Conservation (phyloP, 441 rosid species). For the Hura crepitans region DNA sequence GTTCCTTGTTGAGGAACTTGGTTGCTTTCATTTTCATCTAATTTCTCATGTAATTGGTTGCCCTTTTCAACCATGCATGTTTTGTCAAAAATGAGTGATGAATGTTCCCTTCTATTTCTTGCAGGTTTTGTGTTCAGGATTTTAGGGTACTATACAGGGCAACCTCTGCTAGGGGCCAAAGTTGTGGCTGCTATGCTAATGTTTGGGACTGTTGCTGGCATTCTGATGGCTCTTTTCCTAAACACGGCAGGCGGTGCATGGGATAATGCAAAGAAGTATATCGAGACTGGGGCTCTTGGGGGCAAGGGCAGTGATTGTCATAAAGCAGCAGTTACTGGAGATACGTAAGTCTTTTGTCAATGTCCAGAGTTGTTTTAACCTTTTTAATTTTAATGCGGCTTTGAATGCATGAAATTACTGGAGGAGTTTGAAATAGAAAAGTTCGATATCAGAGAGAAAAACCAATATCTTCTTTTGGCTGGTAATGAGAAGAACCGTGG, state of each 20-base stretch:
- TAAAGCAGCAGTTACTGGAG: slow-evolving; percentile 97
- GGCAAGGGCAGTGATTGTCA: slow-evolving; percentile 97
- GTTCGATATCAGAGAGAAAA: not conserved
- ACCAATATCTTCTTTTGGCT: not conserved
- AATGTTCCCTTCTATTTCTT: slow-evolving; percentile 20
- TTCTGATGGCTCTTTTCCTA: slow-evolving; percentile 96
- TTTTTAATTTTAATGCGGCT: not conserved
- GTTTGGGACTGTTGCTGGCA: slow-evolving; percentile 95
- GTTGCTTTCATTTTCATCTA: no score
- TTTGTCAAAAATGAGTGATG: slow-evolving; percentile 6
- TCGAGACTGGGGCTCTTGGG: slow-evolving; percentile 93
- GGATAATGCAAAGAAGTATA: slow-evolving; percentile 96
- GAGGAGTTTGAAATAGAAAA: not conserved
- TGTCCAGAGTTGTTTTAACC: not conserved
- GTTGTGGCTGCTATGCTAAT: slow-evolving; percentile 89
- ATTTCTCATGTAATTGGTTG: not conserved
- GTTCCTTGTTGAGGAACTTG: not conserved
- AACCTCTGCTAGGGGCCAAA: slow-evolving; percentile 94
- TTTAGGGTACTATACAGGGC: slow-evolving; percentile 86
- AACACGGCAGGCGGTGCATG: slow-evolving; percentile 99
- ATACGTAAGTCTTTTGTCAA: slow-evolving; percentile 59
- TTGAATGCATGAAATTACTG: not conserved
- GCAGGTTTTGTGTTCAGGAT: slow-evolving; percentile 80
- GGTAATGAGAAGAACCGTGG: not conserved
- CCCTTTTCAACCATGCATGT: not conserved